Base-by-base conservation (phyloP, 768 basidiomycete species). In the Serpula lacrymans region DNA sequence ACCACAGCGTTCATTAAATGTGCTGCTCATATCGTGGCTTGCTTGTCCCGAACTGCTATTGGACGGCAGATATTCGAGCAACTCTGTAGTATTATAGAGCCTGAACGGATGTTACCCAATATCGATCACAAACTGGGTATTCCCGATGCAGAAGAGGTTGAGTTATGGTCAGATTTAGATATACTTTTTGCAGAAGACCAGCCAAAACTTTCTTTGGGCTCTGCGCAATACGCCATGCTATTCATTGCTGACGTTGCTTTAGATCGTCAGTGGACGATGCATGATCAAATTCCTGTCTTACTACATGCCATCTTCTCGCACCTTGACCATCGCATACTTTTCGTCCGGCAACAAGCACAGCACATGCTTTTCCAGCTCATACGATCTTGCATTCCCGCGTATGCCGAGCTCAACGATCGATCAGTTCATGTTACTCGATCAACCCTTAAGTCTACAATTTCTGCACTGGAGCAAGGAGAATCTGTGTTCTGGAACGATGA, bases 211-310 rank as follows among this genome's bases (percentile, higher is more conserved):
- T 68, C 78, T 2, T 68, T 95, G 36, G 87, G 88, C 12, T 80
- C 88, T 0, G 89, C 88, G 11, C 92, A 95, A 55, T 88, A 88
- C 55, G 91, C 93, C 1, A 78, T 92, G 65, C 70, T 95, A 7
- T 92, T 93, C 55, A 63, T 94, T 20, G 76, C 81, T 3, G 88
- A 92, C 47, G 74, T 85, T 24, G 78, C 85, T 0, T 62, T 90
- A 21, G 82, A 86, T 47, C 77, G 83, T 22, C 79, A 77, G 48
- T 89, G 88, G 86, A 84, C 86, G 42, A 65, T 83, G 49, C 72
- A 78, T 38, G 66, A 72, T 8, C 77, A 86, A 40, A 67, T 97
- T 9, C 82, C 88, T 2, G 64, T 75, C 7, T 71, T 96, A 13
- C 77, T 97, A 22, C 87, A 91, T 39, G 80, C 82, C 4, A 67